Percentiles rank a stretch among this genome's conserved stretches.
These are phyloP conservation scores for Hericium erinaceus DNA, from an alignment of 768 basidiomycete genomes.

Conservation along the genomic window DNA sequence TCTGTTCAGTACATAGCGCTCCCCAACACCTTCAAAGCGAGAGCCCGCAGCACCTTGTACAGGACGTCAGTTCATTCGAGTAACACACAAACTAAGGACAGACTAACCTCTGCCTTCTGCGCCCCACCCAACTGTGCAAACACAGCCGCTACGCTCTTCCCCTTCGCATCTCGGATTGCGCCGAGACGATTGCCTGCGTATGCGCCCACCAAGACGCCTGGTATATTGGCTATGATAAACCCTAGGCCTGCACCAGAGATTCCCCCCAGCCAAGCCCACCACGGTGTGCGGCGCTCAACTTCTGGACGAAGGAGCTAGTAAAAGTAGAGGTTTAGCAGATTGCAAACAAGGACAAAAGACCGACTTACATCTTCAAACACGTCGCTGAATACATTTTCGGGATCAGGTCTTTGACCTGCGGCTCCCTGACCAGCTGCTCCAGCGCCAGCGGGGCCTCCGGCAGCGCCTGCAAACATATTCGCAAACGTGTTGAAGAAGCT, in stretches of 20 bases:
- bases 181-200: constrained; percentile 87
- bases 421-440: constrained; percentile 22
- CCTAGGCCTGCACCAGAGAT: constrained; percentile 53
- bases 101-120: constrained; percentile 81
- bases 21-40: constrained; percentile 79
- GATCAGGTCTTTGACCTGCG: constrained; percentile 47
- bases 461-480: constrained; percentile 43
- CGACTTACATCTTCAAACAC: constrained; percentile 79
- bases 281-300: constrained; percentile 57
- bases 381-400: constrained; percentile 78
- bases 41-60: constrained; percentile 62
- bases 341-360: not conserved
- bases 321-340: not conserved
- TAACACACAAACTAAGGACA: not conserved
- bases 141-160: constrained; percentile 85
- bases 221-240: constrained; percentile 61
- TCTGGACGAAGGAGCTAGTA: constrained; percentile 72
- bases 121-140: constrained; percentile 65
- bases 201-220: constrained; percentile 79
- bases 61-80: too few species aligned
- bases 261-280: constrained; percentile 71
- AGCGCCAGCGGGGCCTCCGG: not conserved
- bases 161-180: constrained; percentile 88
- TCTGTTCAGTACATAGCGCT: constrained; percentile 11
- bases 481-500: constrained; percentile 52